Base-by-base conservation (phyloP, 768 basidiomycete genomes). In the Rhizopogon salebrosus region DNA sequence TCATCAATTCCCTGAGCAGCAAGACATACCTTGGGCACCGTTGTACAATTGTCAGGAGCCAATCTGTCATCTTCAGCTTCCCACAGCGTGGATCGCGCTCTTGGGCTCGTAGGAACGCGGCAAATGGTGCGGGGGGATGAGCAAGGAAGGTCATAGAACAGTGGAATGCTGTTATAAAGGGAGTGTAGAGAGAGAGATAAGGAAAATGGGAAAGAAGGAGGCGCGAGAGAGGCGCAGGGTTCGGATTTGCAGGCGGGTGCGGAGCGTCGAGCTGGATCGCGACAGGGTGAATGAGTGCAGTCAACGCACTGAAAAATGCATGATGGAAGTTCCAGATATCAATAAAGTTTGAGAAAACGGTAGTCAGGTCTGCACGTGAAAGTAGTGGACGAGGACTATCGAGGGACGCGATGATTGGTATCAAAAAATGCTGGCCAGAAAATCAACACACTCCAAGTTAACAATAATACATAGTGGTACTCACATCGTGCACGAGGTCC, bases 271-370 rank as follows among this genome's bases (percentile, higher is more conserved):
- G 56, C 54, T 9, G 63, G 14, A 13, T 5, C 14, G 16, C 13
- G 9, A 22, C 8, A 42, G 48, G 66, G 60, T 54, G 68, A 53
- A 60, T 61, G 31, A 80, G 72, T 38, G 70, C 66, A 7, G 80
- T 75, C 26, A 92, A 75, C 2, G 84, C 78, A 6, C 78, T 72
- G 53, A 83, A 82, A 68, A 92, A 86, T 2, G 86, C 80, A 48
- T 80, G 86, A 68, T 92, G 89, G 39, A 91, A 76, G 61, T 91
- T 92, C 91, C 87, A 92, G 31, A 94, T 92, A 67, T 93, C 91
- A 63, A 92, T 85, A 57, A 93, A 92, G 66, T 92, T 92, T 56
- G 87, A 87, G 68, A 94, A 94, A 34, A 92, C 74, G 11, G 83
- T 76, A 1, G 84, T 87, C 53, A 93, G 77, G 41, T 83, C 78